These are phyloP conservation scores for Leccinum variicolor DNA, from an alignment of 768 basidiomycete genomes.

Conservation along the genomic window DNA sequence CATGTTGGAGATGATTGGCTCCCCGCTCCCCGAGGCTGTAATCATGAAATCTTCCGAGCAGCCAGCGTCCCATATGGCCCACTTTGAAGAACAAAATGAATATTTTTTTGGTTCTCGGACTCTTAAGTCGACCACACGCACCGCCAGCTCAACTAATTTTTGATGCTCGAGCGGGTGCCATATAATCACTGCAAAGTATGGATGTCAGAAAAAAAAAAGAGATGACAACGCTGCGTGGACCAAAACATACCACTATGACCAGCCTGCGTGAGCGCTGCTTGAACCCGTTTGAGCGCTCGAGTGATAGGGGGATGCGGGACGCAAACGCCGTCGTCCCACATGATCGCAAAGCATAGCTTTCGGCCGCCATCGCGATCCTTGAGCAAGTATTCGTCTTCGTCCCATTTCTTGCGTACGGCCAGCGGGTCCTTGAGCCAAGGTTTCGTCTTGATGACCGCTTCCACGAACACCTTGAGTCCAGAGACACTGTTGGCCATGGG, in stretches of 20 bases:
- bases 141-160: conserved; percentile 41
- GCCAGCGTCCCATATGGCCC: conserved; percentile 45
- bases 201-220: not conserved
- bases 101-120: not conserved
- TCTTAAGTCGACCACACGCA: conserved; percentile 27
- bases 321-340: conserved; percentile 63
- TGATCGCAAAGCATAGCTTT: conserved; percentile 53
- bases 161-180: conserved; percentile 59
- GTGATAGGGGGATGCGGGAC: conserved; percentile 62
- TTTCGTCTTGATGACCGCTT: conserved; percentile 53
- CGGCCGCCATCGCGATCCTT: conserved; percentile 54
- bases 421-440: conserved; percentile 71
- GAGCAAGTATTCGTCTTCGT: conserved; percentile 54
- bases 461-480: conserved; percentile 65
- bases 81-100: conserved; percentile 22
- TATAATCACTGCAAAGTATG: conserved; percentile 53
- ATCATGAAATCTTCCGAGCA: conserved; percentile 44
- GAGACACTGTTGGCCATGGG: conserved; percentile 58
- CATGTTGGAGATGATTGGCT: conserved; percentile 53
- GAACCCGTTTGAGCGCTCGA: conserved; percentile 55
- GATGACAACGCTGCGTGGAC: not conserved
- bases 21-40: conserved; percentile 40
- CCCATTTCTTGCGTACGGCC: conserved; percentile 57
- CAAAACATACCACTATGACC: conserved; percentile 58
- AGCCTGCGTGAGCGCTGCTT: conserved; percentile 52